These are phyloP conservation scores for Platanthera zijinensis DNA, from an alignment of 106 monocot genomes.

Conservation along the genomic window DNA sequence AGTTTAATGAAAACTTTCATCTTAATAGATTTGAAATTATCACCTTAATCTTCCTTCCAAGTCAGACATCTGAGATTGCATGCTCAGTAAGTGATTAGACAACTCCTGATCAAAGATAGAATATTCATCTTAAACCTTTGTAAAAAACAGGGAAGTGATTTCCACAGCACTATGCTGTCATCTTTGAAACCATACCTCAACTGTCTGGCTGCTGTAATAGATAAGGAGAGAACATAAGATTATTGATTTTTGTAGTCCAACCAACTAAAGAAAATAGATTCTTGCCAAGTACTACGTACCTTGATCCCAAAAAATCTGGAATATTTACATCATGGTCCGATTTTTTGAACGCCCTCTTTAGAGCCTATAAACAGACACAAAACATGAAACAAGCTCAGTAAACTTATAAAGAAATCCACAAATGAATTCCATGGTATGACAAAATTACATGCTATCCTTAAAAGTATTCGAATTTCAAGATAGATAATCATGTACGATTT, in stretches of 20 bases:
- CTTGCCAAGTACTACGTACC: slow-evolving; percentile 22
- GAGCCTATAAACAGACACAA: slow-evolving; percentile 37
- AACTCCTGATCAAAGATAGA: slow-evolving; percentile 42
- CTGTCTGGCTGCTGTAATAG: slow-evolving; percentile 53
- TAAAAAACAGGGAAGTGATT: background rate
- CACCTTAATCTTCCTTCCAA: slow-evolving; percentile 59
- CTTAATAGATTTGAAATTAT: slow-evolving; percentile 1
- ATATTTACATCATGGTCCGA: slow-evolving; percentile 88
- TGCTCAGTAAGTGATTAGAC: slow-evolving; percentile 28
- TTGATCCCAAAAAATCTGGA: slow-evolving; percentile 61
- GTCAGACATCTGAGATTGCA: slow-evolving; percentile 58
- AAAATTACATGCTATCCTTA: background rate
- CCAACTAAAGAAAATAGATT: slow-evolving; percentile 2
- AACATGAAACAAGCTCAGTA: background rate
- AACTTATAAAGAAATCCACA: background rate
- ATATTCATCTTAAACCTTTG: slow-evolving; percentile 6
- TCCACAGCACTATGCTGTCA: background rate
- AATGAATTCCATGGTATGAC: background rate
- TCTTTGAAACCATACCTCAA: slow-evolving; percentile 50
- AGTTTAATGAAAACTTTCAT: too few species aligned
- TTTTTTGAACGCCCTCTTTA: slow-evolving; percentile 92
- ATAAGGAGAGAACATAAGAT: slow-evolving; percentile 8
- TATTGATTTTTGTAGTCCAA: background rate
- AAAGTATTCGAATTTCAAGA: background rate
- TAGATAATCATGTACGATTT: background rate